Evolutionary conservation across 2,329 filamentous ascomycete genomes (phyloP).

Genomic region (Didymella lethalis): DNA sequence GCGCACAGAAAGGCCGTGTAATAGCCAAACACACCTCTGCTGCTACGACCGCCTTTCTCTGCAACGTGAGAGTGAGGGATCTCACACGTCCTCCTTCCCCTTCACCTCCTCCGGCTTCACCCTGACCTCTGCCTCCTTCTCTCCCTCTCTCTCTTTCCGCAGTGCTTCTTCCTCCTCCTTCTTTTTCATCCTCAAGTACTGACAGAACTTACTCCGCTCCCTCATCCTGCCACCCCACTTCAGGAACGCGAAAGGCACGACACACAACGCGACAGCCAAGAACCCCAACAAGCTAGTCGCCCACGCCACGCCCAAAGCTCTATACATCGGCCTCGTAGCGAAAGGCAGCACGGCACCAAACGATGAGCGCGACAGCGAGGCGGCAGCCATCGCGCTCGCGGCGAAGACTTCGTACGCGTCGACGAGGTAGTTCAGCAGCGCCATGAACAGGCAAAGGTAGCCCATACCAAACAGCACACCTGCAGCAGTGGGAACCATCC

Average conservation of each 20-base stretch:
- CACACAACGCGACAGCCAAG: constrained; percentile 57
- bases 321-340: constrained; percentile 66
- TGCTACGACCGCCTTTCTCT: no score
- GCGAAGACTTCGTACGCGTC: constrained; percentile 77
- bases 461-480: constrained; percentile 56
- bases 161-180: constrained; percentile 37
- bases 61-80: neutral
- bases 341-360: constrained; percentile 72
- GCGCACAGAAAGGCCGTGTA: no score
- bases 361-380: constrained; percentile 77
- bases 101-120: constrained; percentile 14
- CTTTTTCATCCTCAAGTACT: constrained; percentile 59
- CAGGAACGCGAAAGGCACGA: constrained; percentile 68
- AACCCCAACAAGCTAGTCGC: constrained; percentile 61
- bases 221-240: constrained; percentile 63
- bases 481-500: constrained; percentile 54
- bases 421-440: constrained; percentile 67
- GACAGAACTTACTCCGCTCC: constrained; percentile 67
- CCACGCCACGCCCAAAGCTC: constrained; percentile 74
- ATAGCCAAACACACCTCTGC: no score
- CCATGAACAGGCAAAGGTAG: constrained; percentile 60
- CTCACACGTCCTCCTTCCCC: constrained; percentile 26
- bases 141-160: constrained; percentile 29
- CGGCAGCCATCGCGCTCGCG: constrained; percentile 81
- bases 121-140: constrained; percentile 2